These are phyloP conservation scores for Arctium minus DNA, from an alignment of 129 eudicot genomes.

Conservation along the genomic window DNA sequence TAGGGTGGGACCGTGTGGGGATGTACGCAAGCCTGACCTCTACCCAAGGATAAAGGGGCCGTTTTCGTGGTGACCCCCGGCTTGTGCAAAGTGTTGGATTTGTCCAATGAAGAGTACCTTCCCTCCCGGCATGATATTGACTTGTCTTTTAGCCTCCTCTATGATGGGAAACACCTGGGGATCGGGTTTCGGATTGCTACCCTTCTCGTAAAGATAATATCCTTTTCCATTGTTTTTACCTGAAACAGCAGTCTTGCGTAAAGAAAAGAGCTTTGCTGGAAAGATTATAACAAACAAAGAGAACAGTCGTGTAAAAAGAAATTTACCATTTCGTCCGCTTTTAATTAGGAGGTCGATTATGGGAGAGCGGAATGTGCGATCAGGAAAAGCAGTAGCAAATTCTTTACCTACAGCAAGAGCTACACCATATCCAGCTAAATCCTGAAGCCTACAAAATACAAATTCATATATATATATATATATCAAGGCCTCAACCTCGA, in stretches of 20 bases:
- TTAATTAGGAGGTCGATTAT: conserved; percentile 65
- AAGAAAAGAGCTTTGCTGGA: not conserved
- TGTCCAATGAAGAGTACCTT: conserved; percentile 44
- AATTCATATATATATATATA: not conserved
- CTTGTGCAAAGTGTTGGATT: not conserved
- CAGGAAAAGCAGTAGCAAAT: conserved; percentile 63
- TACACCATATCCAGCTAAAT: conserved; percentile 95
- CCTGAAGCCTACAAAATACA: conserved; percentile 69
- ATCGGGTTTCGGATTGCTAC: conserved; percentile 95
- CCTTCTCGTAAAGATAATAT: conserved; percentile 78
- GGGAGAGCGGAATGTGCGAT: conserved; percentile 70
- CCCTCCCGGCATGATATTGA: conserved; percentile 72
- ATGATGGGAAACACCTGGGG: conserved; percentile 67
- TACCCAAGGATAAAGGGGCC: too few relatives aligned
- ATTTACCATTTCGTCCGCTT: conserved; percentile 82
- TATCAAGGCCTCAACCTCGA: not conserved
- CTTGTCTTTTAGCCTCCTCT: conserved; percentile 65
- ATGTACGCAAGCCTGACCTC: too few relatives aligned
- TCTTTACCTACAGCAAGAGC: conserved; percentile 69
- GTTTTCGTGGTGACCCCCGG: too few relatives aligned
- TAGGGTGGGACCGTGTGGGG: too few relatives aligned
- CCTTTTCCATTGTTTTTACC: conserved; percentile 96
- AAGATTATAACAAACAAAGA: not conserved
- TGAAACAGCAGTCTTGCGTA: conserved; percentile 20
- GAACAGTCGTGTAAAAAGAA: not conserved